Evolutionary conservation across 2,329 filamentous ascomycete species (phyloP).

Genomic region (Fusarium ambrosium): DNA sequence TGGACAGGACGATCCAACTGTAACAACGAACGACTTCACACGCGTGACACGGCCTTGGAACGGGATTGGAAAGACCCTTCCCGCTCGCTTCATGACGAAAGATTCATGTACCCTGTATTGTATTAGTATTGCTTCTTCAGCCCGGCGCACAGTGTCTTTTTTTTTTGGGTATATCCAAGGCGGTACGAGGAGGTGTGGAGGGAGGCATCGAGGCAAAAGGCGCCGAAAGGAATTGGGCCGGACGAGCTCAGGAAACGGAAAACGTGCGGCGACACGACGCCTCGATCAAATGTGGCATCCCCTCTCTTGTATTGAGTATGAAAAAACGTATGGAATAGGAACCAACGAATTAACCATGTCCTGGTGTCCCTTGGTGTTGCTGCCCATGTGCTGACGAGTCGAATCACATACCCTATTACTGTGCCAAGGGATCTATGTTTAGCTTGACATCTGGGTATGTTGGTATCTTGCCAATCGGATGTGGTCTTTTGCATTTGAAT

Average conservation of each 20-base stretch:
- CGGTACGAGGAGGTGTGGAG: constrained; percentile 19
- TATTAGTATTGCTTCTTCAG: constrained; percentile 50
- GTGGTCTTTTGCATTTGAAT: not conserved
- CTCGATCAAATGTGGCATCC: constrained; percentile 52
- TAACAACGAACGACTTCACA: constrained; percentile 45
- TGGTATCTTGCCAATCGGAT: not conserved
- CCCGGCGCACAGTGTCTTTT: constrained; percentile 52
- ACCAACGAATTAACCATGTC: constrained; percentile 20
- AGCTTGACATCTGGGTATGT: not conserved
- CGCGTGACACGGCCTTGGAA: constrained; percentile 33
- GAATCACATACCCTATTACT: not conserved
- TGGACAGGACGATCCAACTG: constrained; percentile 33
- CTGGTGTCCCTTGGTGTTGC: not conserved
- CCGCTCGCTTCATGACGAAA: constrained; percentile 21
- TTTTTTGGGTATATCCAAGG: constrained; percentile 35
- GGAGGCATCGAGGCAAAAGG: constrained; percentile 20
- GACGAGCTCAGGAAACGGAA: constrained; percentile 24
- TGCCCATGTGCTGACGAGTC: not conserved
- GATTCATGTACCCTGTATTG: constrained; percentile 49
- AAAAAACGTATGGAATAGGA: constrained; percentile 37
- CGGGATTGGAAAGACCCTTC: constrained; percentile 18
- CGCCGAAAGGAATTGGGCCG: constrained; percentile 25
- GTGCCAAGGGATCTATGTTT: not conserved
- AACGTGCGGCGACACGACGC: constrained; percentile 46
- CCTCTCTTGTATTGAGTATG: constrained; percentile 55